A percentile compares a stretch with the other conserved stretches of the same genome.
Evolutionary conservation across 352 stramenopile species (phyloP).

Genomic region (Phytophthora cryptogea): DNA sequence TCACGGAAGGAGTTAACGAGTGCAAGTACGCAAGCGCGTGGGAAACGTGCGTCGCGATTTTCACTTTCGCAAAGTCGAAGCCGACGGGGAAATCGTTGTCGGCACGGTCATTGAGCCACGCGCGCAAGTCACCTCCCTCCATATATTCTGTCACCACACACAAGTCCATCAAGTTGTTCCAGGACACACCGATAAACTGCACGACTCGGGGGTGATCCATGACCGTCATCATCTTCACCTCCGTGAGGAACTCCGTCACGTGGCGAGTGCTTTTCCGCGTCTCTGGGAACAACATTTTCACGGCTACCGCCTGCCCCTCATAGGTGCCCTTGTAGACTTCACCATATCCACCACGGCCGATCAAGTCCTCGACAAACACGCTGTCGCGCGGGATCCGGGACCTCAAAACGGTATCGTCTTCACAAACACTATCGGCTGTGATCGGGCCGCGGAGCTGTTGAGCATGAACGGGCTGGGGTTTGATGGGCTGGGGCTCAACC

Average conservation of each 20-base stretch:
- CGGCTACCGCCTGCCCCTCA: slow-evolving; percentile 36
- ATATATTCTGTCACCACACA: slow-evolving; percentile 69
- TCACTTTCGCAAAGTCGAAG: slow-evolving; percentile 46
- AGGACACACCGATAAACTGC: slow-evolving; percentile 59
- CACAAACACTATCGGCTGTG: slow-evolving; percentile 43
- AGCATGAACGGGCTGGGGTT: slow-evolving; percentile 20
- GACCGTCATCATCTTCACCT: slow-evolving; percentile 55
- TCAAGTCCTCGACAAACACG: slow-evolving; percentile 41
- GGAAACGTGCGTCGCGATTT: slow-evolving; percentile 43
- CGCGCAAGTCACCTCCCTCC: slow-evolving; percentile 56
- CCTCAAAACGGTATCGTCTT: slow-evolving; percentile 49
- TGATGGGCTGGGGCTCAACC: slow-evolving; percentile 8
- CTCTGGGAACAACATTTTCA: slow-evolving; percentile 60
- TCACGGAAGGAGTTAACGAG: slow-evolving; percentile 38
- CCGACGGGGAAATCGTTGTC: slow-evolving; percentile 26
- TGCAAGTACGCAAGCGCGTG: slow-evolving; percentile 55
- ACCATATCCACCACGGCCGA: slow-evolving; percentile 54
- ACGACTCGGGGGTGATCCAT: slow-evolving; percentile 55
- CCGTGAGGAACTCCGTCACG: slow-evolving; percentile 52
- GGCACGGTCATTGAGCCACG: slow-evolving; percentile 40
- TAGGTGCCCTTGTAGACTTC: slow-evolving; percentile 58
- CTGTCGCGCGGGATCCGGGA: slow-evolving; percentile 49
- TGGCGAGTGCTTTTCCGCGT: slow-evolving; percentile 40
- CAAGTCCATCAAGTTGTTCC: slow-evolving; percentile 61
- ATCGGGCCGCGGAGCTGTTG: slow-evolving; percentile 29